phyloP scores from a whole-genome alignment of 441 rosid genomes.

The Populus hybrid region DNA sequence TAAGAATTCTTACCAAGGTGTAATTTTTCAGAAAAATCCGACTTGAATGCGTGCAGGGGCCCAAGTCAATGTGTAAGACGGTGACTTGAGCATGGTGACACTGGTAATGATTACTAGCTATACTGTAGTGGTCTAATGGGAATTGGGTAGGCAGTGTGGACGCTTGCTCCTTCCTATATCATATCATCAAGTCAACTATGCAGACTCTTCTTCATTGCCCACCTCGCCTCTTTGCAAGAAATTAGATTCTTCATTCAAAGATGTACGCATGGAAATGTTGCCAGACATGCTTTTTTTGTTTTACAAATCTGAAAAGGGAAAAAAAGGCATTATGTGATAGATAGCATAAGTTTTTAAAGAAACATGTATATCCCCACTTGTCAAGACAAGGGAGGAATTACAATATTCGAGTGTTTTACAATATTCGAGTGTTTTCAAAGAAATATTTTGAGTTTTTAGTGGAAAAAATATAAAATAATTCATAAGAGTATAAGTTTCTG shows the following conservation, averaged over 20 bases:
- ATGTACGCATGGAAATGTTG: not conserved
- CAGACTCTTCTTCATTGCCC: not conserved
- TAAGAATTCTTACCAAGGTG: no score
- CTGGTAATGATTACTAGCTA: not conserved
- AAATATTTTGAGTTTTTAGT: no score
- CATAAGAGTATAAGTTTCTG: no score
- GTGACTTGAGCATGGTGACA: not conserved
- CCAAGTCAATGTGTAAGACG: not conserved
- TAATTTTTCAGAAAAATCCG: not conserved
- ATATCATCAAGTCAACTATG: not conserved
- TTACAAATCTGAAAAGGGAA: not conserved
- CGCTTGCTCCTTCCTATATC: not conserved
- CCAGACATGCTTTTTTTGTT: not conserved
- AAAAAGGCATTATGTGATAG: not conserved
- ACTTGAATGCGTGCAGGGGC: not conserved
- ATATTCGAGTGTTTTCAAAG: not conserved
- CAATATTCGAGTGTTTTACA: no score
- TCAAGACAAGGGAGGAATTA: not conserved
- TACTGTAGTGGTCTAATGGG: not conserved
- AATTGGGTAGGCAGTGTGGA: not conserved
- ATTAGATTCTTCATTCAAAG: not conserved
- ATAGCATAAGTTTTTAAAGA: not conserved
- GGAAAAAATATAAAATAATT: no score
- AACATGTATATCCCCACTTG: not conserved
- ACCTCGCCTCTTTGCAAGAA: not conserved